Evolutionary conservation across 1,284 basidiomycete genomes (phyloP).

Genomic region (Cutaneotrichosporon sp.): DNA sequence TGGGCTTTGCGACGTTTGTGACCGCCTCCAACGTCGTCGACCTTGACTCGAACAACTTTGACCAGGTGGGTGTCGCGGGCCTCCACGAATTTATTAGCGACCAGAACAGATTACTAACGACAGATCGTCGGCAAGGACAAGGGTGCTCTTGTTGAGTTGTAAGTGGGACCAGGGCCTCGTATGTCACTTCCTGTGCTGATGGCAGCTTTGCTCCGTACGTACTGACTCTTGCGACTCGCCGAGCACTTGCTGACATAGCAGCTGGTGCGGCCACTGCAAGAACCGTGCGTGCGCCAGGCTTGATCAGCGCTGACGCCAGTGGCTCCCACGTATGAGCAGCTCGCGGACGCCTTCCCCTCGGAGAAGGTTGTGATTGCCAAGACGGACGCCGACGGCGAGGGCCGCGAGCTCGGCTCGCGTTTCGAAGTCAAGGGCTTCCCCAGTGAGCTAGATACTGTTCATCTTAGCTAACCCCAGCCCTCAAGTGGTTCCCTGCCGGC

Average conservation of each 20-base stretch:
- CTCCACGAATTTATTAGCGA: not conserved
- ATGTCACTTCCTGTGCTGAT: constrained; percentile 4
- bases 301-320: constrained; percentile 53
- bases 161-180: constrained; percentile 47
- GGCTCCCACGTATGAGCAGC: constrained; percentile 78
- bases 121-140: constrained; percentile 63
- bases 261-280: constrained; percentile 52
- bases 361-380: constrained; percentile 86
- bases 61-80: constrained; percentile 49
- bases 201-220: constrained; percentile 44
- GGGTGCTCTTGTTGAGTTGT: constrained; percentile 85
- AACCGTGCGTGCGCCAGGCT: constrained; percentile 28
- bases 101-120: not conserved
- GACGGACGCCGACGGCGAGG: constrained; percentile 83
- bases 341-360: constrained; percentile 71
- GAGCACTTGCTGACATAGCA: constrained; percentile 12
- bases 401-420: constrained; percentile 54
- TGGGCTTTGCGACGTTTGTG: constrained; percentile 54
- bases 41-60: constrained; percentile 69
- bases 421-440: constrained; percentile 80
- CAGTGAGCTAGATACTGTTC: constrained; percentile 52
- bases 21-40: constrained; percentile 71
- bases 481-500: constrained; percentile 79
- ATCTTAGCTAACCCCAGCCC: constrained; percentile 52
- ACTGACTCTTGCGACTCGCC: not conserved